Conservation (phyloP, 768 basidiomycete species). For the Mycena filopes region DNA sequence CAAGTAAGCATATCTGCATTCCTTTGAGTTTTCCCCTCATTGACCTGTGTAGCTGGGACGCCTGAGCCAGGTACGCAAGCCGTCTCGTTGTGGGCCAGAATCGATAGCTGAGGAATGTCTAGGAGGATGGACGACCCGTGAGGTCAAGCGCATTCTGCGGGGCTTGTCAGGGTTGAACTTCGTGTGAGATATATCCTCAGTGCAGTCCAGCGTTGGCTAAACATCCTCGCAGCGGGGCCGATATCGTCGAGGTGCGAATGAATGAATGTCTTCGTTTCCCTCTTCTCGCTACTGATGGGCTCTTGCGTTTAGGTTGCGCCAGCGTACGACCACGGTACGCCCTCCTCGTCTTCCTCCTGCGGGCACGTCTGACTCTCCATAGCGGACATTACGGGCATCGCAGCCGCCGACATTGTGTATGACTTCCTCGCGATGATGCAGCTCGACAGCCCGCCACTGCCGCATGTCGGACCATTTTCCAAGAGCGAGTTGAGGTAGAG, state of each 20-base stretch:
- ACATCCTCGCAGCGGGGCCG: slow-evolving; percentile 51
- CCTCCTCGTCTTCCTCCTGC: neutral
- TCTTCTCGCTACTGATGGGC: neutral
- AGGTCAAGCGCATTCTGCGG: slow-evolving; percentile 70
- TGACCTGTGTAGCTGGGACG: slow-evolving; percentile 30
- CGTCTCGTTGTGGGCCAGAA: too few relatives aligned
- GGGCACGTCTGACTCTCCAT: too few relatives aligned
- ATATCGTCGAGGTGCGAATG: slow-evolving; percentile 54
- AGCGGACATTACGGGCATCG: slow-evolving; percentile 51
- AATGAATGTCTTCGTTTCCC: neutral
- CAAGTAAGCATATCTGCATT: slow-evolving; percentile 51
- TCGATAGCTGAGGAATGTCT: too few relatives aligned
- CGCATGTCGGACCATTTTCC: slow-evolving; percentile 25
- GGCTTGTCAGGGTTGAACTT: slow-evolving; percentile 70
- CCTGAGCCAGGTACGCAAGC: slow-evolving; percentile 24
- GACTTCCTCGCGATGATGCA: slow-evolving; percentile 55
- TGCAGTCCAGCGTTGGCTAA: neutral
- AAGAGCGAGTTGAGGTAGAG: slow-evolving; percentile 2
- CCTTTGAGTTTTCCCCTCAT: neutral
- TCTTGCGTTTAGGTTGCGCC: slow-evolving; percentile 51
- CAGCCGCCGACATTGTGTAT: slow-evolving; percentile 55
- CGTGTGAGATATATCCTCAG: slow-evolving; percentile 53
- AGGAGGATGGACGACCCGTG: slow-evolving; percentile 66
- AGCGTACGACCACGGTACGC: slow-evolving; percentile 61
- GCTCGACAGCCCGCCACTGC: slow-evolving; percentile 37